Evolutionary conservation across 345 rosid species (phyloP), one percentile per base, ranked within the genome.

Genomic region (Heritiera fomes): DNA sequence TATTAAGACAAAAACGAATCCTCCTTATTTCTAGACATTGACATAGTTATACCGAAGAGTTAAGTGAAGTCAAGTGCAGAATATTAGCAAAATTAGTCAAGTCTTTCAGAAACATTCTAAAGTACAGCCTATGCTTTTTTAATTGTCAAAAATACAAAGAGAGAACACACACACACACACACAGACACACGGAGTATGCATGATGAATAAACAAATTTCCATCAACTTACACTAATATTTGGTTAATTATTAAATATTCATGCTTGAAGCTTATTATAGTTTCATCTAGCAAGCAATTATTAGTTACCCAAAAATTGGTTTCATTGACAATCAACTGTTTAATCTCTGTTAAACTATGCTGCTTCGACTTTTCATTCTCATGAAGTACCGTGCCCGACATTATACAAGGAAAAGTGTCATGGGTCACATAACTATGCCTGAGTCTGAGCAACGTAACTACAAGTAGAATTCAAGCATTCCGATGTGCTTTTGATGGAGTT

Each of bases 141-240:
- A 28, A 49, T 1, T 28, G 41, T 34, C 43, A 49, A 6, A 71
- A 71, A 70, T 47, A 47, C 40, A 50, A 30, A 71, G 59, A 28
- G 47, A 70, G 58, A 71, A 62, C 41, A 62, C 17, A 5, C 3
- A 32, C 1, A 30, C 40, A 28, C 7, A 61, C 65, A 30, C 1
- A 61, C 28, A 0, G 28, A 61, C 65, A 30, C 1, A 61, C 28
- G 28, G 28, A 34, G 38, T 34, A 34, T 34, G 59, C 75, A 71
- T 28, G 32, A 71, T 71, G 43, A 71, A 71, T 49, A 47, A 7
- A 69, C n/a, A 47, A 69, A 47, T 69, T 46, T 23, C 73, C 20
- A 59, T 8, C 20, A n/a, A 9, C 58, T 15, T 6, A 53, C 4
- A 28, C 32, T 20, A 59, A 69, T 5, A 5, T 69, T 47, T 41